These are phyloP conservation scores for Psophocarpus tetragonolobus DNA, from an alignment of 306 rosid genomes.

Conservation along the genomic window DNA sequence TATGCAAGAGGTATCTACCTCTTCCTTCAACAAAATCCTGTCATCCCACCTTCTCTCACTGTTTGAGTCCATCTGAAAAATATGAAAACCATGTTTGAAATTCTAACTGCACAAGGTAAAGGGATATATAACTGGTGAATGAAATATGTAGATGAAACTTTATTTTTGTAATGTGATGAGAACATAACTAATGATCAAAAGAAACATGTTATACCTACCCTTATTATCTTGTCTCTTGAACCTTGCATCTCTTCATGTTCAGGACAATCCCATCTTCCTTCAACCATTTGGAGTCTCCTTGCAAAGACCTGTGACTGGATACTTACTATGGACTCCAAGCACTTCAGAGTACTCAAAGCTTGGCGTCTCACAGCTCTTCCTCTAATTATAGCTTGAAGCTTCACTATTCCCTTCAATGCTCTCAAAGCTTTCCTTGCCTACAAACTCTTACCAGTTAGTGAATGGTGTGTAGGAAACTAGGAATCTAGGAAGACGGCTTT, in stretches of 20 bases:
- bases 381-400: slow-evolving; percentile 89
- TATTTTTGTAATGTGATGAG: neutral
- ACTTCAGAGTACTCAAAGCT: slow-evolving; percentile 75
- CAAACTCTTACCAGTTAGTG: slow-evolving; percentile 25
- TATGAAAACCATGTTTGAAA: slow-evolving; percentile 2
- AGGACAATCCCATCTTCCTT: slow-evolving; percentile 39
- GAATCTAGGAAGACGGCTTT: slow-evolving; percentile 2
- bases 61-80: slow-evolving; percentile 73
- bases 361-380: slow-evolving; percentile 92
- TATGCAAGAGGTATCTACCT: slow-evolving; percentile 48
- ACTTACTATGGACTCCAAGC: slow-evolving; percentile 86
- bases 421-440: slow-evolving; percentile 90
- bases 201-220: slow-evolving; percentile 41
- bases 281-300: slow-evolving; percentile 56
- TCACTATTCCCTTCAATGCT: slow-evolving; percentile 96
- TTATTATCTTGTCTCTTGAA: slow-evolving; percentile 61
- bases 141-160: slow-evolving; percentile 2
- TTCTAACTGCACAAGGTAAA: neutral
- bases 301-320: slow-evolving; percentile 76
- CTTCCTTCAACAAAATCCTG: slow-evolving; percentile 65
- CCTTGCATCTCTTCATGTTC: slow-evolving; percentile 47
- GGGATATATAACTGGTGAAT: neutral
- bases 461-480: slow-evolving; percentile 2
- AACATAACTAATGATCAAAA: neutral
- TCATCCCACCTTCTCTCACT: slow-evolving; percentile 71